A percentile compares a stretch with the other conserved stretches of the same genome.
Conservation (phyloP, 495 filamentous ascomycete genomes). For the Penicillium bovifimosum region DNA sequence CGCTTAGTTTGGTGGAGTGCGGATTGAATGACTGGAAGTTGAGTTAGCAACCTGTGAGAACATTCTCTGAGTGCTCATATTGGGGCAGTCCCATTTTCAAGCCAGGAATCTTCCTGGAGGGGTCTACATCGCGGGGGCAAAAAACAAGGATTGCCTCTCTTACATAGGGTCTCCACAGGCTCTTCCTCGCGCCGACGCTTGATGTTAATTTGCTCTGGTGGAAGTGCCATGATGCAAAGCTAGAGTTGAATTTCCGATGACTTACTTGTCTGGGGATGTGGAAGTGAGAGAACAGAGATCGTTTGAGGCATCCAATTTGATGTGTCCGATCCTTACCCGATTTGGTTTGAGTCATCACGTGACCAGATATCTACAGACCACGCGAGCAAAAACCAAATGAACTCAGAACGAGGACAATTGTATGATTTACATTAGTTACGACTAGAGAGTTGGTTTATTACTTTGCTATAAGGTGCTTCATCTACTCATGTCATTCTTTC, state of each 20-base stretch:
- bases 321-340: background rate
- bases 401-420: no score
- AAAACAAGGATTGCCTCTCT: constrained; percentile 16
- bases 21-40: constrained; percentile 39
- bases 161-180: constrained; percentile 52
- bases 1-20: constrained; percentile 43
- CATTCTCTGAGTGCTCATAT: background rate
- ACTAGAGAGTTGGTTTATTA: background rate
- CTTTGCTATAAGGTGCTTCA: constrained; percentile 3
- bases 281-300: constrained; percentile 1
- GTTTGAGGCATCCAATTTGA: constrained; percentile 6
- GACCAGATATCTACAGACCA: background rate
- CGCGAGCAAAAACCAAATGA: no score
- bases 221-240: constrained; percentile 33
- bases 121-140: constrained; percentile 22
- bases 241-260: background rate
- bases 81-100: background rate
- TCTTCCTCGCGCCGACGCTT: constrained; percentile 54
- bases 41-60: constrained; percentile 3
- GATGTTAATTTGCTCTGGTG: constrained; percentile 51
- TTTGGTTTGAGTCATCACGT: background rate
- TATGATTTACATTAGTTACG: no score
- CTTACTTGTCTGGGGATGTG: constrained; percentile 3
- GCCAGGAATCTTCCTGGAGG: background rate
- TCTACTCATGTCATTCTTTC: constrained; percentile 23